phyloP scores from a whole-genome alignment of 2,329 filamentous ascomycete genomes.

The Arthrobotrys conoides region DNA sequence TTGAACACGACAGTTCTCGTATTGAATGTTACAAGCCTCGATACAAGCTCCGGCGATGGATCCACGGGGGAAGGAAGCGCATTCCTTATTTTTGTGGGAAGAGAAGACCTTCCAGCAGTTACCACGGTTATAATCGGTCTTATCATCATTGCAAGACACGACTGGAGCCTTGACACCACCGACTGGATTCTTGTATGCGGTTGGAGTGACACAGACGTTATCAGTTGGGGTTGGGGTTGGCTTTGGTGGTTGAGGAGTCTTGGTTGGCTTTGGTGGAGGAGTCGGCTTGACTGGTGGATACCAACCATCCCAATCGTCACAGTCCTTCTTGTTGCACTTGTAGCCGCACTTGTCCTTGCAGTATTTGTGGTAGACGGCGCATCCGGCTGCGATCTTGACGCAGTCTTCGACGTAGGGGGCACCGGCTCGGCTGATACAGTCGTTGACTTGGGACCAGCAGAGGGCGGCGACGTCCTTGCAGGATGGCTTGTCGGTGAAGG shows the following conservation, averaged over 20 bases:
- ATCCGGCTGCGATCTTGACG: constrained; percentile 20
- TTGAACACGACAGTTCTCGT: constrained; percentile 59
- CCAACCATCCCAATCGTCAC: constrained; percentile 50
- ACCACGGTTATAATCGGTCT: constrained; percentile 35
- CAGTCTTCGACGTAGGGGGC: background rate
- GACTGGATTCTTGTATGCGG: constrained; percentile 43
- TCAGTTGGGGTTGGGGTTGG: constrained; percentile 41
- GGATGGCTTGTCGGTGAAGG: constrained; percentile 51
- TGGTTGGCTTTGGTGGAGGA: constrained; percentile 40
- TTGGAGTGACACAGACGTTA: constrained; percentile 49
- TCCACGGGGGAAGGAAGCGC: constrained; percentile 34
- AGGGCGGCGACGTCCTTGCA: constrained; percentile 37
- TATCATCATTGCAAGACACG: constrained; percentile 54
- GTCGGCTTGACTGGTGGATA: constrained; percentile 49
- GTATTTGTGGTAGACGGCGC: constrained; percentile 50
- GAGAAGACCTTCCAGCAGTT: constrained; percentile 57
- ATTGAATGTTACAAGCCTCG: constrained; percentile 58
- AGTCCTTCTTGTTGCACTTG: constrained; percentile 57
- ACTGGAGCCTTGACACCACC: constrained; percentile 51
- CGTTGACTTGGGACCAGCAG: constrained; percentile 51
- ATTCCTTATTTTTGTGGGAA: constrained; percentile 38
- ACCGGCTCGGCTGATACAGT: constrained; percentile 26
- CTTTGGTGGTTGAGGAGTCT: constrained; percentile 35
- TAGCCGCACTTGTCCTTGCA: constrained; percentile 47
- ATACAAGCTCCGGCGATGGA: constrained; percentile 36